Base-by-base conservation (phyloP, 768 basidiomycete species). In the Boletales sp. region DNA sequence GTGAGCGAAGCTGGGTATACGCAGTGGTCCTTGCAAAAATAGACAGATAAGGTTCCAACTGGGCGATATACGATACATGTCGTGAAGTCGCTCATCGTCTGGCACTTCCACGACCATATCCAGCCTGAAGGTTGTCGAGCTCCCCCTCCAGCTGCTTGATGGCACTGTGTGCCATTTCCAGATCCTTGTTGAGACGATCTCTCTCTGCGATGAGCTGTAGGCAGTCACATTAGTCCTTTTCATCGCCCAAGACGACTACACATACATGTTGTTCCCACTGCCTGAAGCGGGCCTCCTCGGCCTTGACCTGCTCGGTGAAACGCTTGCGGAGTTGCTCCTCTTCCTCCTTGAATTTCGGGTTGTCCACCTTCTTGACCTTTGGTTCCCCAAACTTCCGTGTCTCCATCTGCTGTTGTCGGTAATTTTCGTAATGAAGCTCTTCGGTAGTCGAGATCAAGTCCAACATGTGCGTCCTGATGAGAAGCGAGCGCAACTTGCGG, bases 311-410 rank as follows among this genome's bases (percentile, higher is more conserved):
- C 72, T 99, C 96, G 30, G 96, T 99, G 74, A 99, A 99, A 55
- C 94, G 84, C 79, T 94, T 97, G 65, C 95, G 80, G 54, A 98
- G 82, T 51, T 85, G 79, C 71, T 99, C 96, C 70, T 99, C 95
- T 74, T 99, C 96, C 70, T 98, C 96, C 77, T 94, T 94, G 85
- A 95, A 99, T 73, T 98, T 98, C 61, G 96, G 95, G 72, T 98
- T 99, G 74, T 99, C 94, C 58, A 91, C 79, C 76, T 97, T 97
- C 82, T 92, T 94, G 63, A 94, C 91, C 75, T 97, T 97, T 59
- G 94, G 86, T 70, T 98, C 96, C 58, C 94, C 96, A 58, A 94
- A 95, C 73, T 98, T 98, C 72, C 96, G 87, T 8, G 96, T 97
- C 79, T 99, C 96, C 96, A 99, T 98, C 74, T 98, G 96, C 58